Base-by-base conservation (phyloP, 306 rosid genomes). In the Cucumis cinereus region DNA sequence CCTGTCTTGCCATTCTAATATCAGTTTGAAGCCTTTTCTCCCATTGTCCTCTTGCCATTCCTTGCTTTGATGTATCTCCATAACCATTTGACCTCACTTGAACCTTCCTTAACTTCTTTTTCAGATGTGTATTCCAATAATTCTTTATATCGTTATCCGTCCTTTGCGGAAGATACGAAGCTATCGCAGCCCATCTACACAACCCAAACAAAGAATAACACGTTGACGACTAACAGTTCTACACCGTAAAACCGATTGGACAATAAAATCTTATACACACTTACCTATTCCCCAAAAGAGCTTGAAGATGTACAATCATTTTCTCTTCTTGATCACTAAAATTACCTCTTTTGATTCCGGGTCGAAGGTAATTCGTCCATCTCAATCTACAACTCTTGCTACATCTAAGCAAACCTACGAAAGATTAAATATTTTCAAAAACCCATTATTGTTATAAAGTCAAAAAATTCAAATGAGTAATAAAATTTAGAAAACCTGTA, bases 221-320 rank as follows among this genome's bases (percentile, higher is more conserved):
- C 10, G n/a, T n/a, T n/a, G n/a, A 7, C 12, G 15, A 52, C 56
- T 4, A 1, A 10, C 33, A 22, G 6, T 22, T 22, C 10, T 6
- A 49, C 19, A 49, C 6, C n/a, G 2, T 43, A 10, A 43, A 43
- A 36, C 7, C 5, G 5, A 4, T 35, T 35, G 38, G 5, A 35
- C n/a, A n/a, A n/a, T n/a, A n/a, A n/a, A 26, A 26, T 26, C 30
- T 26, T 2, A 4, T 35, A 35, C 5, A 35, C 38, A 7, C 40
- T 1, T 38, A 87, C 94, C 94, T 86, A 71, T 89, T 89, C 49
- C 94, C 94, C 76, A 89, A 60, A 78, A 89, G 94, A 3, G 90
- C 91, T 86, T 89, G 94, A 81, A 89, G 94, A 78, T 89, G 94
- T 76, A 89, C 81, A 22, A 89, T 89, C 87, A 84, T 89, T 84